These are phyloP conservation scores for Lepidium didymum DNA, from an alignment of 345 rosid species.

Conservation along the genomic window DNA sequence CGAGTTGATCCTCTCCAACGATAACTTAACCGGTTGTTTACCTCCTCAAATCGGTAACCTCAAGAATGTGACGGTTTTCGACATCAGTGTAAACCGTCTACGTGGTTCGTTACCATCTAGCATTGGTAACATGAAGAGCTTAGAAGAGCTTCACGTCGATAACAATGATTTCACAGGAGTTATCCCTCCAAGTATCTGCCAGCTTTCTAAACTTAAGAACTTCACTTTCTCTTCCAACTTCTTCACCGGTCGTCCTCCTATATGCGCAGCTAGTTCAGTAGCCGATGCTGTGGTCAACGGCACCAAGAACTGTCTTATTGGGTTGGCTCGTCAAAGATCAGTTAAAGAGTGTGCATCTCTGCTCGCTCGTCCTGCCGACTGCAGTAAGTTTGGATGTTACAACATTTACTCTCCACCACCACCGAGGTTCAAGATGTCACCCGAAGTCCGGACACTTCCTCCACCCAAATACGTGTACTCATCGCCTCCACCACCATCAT, in stretches of 20 bases:
- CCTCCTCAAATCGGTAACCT: constrained; percentile 64
- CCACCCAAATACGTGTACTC: constrained; percentile 24
- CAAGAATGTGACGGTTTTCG: constrained; percentile 48
- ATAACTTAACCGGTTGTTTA: constrained; percentile 67
- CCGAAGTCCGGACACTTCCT: constrained; percentile 28
- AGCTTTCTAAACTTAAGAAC: constrained; percentile 48
- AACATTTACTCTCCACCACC: constrained; percentile 31
- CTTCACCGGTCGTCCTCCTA: constrained; percentile 55
- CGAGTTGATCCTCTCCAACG: constrained; percentile 62
- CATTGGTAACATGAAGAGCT: constrained; percentile 53
- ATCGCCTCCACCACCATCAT: constrained; percentile 46
- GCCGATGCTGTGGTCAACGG: constrained; percentile 28
- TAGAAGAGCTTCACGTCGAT: constrained; percentile 63
- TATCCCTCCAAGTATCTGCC: constrained; percentile 49
- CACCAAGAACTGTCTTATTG: constrained; percentile 43
- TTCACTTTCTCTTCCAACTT: constrained; percentile 60
- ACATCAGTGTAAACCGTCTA: constrained; percentile 50
- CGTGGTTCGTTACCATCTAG: constrained; percentile 48
- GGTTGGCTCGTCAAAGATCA: constrained; percentile 46
- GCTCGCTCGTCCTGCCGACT: constrained; percentile 51
- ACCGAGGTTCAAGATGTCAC: constrained; percentile 30
- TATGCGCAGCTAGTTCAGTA: constrained; percentile 36
- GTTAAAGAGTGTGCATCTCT: constrained; percentile 42
- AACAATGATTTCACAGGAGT: constrained; percentile 54
- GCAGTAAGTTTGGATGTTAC: constrained; percentile 45